Base-by-base conservation (phyloP, 139 green algal genomes). In the Trebouxia sp. region DNA sequence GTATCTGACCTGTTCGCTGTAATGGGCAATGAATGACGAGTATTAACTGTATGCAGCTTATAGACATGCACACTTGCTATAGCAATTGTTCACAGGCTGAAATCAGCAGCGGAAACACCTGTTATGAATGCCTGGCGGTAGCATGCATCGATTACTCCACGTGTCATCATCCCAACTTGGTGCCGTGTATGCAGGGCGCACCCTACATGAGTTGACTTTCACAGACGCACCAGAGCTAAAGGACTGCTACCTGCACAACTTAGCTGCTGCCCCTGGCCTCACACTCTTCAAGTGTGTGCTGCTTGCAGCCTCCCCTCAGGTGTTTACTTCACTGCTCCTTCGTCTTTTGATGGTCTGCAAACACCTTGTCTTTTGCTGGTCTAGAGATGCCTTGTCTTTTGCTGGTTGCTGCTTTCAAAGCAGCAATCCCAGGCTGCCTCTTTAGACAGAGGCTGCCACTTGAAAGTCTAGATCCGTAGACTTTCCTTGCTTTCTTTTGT, bases 201-300 rank as follows among this genome's bases (percentile, higher is more conserved):
- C 74, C 41, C 85, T 94, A 47, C 82, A 90, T 56, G 85, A 94
- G 86, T 86, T 94, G 20, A 90, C 87, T 37, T 91, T 94, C 82
- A 83, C 78, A 26, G 90, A 94, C 78, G 81, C 79, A 12, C 37
- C 48, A 5, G 41, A 85, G 48, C 69, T 88, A 26, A 50, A 79
- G 9, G 88, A 93, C 62, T 92, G 84, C 82, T 93, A 87, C 83
- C 81, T 94, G 22, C 93, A 91, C 89, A 69, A 83, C 35, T 86
- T 94, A 28, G 79, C 83, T 9, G 45, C 42, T 20, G 53, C 83
- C 11, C 55, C 69, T 6, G 48, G 70, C 11, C 87, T 92, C 55
- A 85, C 85, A 45, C 76, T 85, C 51, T 90, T 91, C 75, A 82
- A 84, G 67, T 79, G 88, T 58, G 85, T 89, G 32, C 24, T 92